Evolutionary conservation across 306 rosid species (phyloP), one percentile per base, ranked within the genome.

Genomic region (Malus fusca): DNA sequence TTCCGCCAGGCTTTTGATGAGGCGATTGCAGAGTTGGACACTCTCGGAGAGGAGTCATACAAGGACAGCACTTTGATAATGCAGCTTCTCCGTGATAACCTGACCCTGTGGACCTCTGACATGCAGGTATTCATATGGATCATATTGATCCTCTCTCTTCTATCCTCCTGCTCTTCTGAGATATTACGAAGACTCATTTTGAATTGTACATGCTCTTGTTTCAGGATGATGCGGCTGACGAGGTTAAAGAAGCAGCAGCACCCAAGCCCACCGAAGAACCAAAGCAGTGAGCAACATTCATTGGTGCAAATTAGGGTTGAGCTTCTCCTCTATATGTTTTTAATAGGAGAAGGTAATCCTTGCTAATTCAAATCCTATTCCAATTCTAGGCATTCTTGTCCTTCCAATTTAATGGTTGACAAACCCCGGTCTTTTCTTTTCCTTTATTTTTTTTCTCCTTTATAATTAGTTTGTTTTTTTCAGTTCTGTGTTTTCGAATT

Each of bases 1-100:
- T 43, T 64, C 37, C 6, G 8, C 65, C 76, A 96, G 99, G 98
- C 99, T 37, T 92, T 96, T 76, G 99, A 96, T 68, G 99, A 96
- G 86, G 99, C 99, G 9, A 96, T 96, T 68, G 99, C 98, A 61
- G 98, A 92, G 84, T 90, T 92, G 90, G 99, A 96, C 80, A 92
- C 98, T 55, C 82, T 96, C 66, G 99, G 98, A 42, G 99, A 92
- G 86, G 99, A 96, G 73, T 96, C 98, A 1, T 96, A 96, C 90
- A 96, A 96, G 89, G 98, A 96, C 66, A 96, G 98, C 90, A 96
- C 99, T 78, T 87, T 96, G 97, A 96, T 96, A 85, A 96, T 96
- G 98, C 98, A 96, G 81, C 92, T 96, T 77, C 99, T 96, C 46
- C 99, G 99, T 68, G 99, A 96, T 69, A 96, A 96, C 86, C 97